These are phyloP conservation scores for Phytophthora pisi DNA, from an alignment of 352 stramenopile species.

Conservation along the genomic window DNA sequence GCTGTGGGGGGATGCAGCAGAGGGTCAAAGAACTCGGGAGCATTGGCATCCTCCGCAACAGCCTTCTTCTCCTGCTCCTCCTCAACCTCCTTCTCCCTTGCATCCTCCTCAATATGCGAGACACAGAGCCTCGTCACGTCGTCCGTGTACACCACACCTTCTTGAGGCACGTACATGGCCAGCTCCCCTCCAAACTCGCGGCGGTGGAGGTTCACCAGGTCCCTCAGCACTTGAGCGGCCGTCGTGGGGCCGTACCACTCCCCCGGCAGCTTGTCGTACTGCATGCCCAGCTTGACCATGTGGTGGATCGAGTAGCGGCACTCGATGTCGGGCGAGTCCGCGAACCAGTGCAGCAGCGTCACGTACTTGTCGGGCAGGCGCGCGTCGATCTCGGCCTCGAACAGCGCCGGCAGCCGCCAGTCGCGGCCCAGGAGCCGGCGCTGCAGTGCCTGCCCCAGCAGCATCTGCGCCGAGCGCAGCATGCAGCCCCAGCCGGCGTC, in stretches of 20 bases:
- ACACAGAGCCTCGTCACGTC: slow-evolving; percentile 77
- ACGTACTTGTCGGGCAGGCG: slow-evolving; percentile 48
- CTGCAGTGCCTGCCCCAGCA: slow-evolving; percentile 91
- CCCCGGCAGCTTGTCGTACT: slow-evolving; percentile 91
- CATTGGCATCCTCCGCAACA: not conserved
- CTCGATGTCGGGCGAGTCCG: slow-evolving; percentile 71
- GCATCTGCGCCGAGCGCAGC: slow-evolving; percentile 95
- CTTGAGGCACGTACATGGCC: slow-evolving; percentile 84
- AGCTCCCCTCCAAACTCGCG: slow-evolving; percentile 50
- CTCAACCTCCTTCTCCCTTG: slow-evolving; percentile 10
- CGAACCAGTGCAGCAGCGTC: slow-evolving; percentile 84
- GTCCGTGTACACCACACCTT: slow-evolving; percentile 83
- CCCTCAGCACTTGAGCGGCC: slow-evolving; percentile 86
- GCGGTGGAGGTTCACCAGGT: slow-evolving; percentile 80
- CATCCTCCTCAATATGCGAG: slow-evolving; percentile 53
- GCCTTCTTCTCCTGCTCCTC: slow-evolving; percentile 8
- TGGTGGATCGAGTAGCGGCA: slow-evolving; percentile 92
- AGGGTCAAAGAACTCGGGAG: slow-evolving; percentile 79
- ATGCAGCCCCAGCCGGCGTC: slow-evolving; percentile 97
- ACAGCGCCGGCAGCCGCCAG: slow-evolving; percentile 45
- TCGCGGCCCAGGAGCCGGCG: slow-evolving; percentile 69
- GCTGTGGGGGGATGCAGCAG: slow-evolving; percentile 73
- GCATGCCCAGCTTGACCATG: slow-evolving; percentile 90
- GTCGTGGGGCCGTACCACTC: slow-evolving; percentile 94
- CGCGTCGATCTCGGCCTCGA: slow-evolving; percentile 38